Percentiles rank a stretch among this genome's conserved stretches.
phyloP scores from a whole-genome alignment of 768 basidiomycete genomes.

The Lyophyllum decastes region DNA sequence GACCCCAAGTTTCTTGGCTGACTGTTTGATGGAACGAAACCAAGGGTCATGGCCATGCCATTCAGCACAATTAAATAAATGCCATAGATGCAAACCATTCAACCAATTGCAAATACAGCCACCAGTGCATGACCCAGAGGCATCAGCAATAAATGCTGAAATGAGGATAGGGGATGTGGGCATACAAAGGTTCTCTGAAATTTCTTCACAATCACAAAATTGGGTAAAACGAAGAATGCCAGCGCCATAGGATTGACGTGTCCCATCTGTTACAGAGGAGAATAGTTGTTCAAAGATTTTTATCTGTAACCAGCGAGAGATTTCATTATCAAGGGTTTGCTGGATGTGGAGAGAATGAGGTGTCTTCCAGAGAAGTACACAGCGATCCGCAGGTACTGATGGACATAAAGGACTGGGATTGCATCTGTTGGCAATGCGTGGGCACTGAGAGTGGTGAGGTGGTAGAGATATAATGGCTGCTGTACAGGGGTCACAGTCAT shows the following conservation, averaged over 20 bases:
- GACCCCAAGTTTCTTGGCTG: background rate
- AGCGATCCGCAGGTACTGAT: background rate
- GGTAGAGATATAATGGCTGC: background rate
- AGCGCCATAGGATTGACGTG: slow-evolving; percentile 23
- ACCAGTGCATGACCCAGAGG: background rate
- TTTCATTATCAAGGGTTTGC: background rate
- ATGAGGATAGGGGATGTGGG: slow-evolving; percentile 23
- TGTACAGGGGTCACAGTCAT: too few relatives aligned
- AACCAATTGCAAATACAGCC: slow-evolving; percentile 15
- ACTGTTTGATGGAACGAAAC: background rate
- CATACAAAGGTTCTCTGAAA: slow-evolving; percentile 22
- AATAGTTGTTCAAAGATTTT: background rate
- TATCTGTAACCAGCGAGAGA: background rate
- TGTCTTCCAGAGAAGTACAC: slow-evolving; percentile 1
- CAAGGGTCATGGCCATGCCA: slow-evolving; percentile 18
- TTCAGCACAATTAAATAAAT: slow-evolving; percentile 9
- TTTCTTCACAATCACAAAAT: slow-evolving; percentile 25
- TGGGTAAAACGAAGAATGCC: slow-evolving; percentile 28
- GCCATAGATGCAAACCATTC: slow-evolving; percentile 7
- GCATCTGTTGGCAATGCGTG: background rate
- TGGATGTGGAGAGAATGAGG: background rate
- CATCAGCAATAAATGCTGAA: slow-evolving; percentile 21
- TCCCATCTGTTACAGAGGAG: background rate
- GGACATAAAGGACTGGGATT: background rate
- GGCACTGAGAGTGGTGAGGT: background rate